phyloP scores from a whole-genome alignment of 805 yeast species.

The Blastobotrys americana region DNA sequence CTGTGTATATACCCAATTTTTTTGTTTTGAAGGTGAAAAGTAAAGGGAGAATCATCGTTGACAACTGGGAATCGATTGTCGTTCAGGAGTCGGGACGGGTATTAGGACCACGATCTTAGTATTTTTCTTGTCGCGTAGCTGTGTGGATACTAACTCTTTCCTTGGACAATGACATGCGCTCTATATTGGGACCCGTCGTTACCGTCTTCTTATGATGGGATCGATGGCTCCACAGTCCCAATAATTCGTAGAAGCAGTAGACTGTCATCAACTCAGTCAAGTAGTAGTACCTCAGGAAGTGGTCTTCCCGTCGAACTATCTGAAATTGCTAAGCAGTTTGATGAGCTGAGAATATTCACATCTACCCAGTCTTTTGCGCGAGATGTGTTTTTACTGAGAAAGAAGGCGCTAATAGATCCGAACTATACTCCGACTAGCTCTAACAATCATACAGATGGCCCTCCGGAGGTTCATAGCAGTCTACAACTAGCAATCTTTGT shows the following conservation, averaged over 20 bases:
- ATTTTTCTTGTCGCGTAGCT: too few species aligned
- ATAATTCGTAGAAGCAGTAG: neutral
- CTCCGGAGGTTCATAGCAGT: neutral
- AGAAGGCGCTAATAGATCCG: neutral
- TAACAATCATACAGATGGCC: too few species aligned
- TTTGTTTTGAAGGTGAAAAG: too few species aligned
- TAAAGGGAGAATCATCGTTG: too few species aligned
- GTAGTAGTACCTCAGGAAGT: too few species aligned
- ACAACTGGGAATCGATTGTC: too few species aligned
- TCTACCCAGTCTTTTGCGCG: neutral
- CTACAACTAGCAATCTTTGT: neutral
- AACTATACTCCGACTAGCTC: too few species aligned
- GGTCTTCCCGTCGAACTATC: neutral
- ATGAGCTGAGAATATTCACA: neutral
- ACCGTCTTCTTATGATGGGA: neutral
- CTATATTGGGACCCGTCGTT: neutral
- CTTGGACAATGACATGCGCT: neutral
- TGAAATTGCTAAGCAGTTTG: neutral
- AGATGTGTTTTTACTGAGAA: neutral
- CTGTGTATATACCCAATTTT: too few species aligned
- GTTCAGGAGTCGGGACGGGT: too few species aligned
- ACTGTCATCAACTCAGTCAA: neutral
- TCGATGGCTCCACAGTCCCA: neutral
- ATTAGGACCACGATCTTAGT: too few species aligned
- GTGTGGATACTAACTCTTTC: too few species aligned